phyloP scores from a whole-genome alignment of 2,329 filamentous ascomycete genomes.

The Talaromyces sp. region DNA sequence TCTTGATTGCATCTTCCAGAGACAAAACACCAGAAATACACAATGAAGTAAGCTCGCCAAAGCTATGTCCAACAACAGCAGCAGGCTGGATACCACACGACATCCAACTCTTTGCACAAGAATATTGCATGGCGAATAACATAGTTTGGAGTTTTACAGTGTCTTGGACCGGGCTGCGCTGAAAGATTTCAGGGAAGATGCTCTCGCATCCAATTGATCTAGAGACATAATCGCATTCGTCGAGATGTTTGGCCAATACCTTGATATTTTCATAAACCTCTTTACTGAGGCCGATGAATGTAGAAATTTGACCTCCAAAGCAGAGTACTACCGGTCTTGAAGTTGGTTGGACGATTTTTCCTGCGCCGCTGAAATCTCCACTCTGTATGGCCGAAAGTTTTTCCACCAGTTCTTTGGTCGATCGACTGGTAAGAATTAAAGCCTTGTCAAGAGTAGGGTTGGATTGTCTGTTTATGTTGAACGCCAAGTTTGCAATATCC shows the following conservation, averaged over 20 bases:
- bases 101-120: slow-evolving; percentile 34
- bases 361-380: not conserved
- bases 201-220: slow-evolving; percentile 23
- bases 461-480: slow-evolving; percentile 7
- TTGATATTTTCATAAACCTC: slow-evolving; percentile 24
- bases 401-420: slow-evolving; percentile 12
- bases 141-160: slow-evolving; percentile 29
- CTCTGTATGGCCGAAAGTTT: slow-evolving; percentile 16
- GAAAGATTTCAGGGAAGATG: slow-evolving; percentile 30
- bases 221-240: slow-evolving; percentile 26
- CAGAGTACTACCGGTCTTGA: slow-evolving; percentile 27
- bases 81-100: slow-evolving; percentile 30
- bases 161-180: slow-evolving; percentile 16
- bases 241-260: slow-evolving; percentile 28
- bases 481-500: not conserved
- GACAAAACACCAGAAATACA: slow-evolving; percentile 26
- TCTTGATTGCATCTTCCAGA: slow-evolving; percentile 24
- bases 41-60: slow-evolving; percentile 35
- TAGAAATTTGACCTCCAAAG: slow-evolving; percentile 37
- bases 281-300: slow-evolving; percentile 21
- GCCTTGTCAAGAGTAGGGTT: slow-evolving; percentile 1
- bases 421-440: slow-evolving; percentile 22
- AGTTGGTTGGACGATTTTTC: not conserved
- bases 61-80: slow-evolving; percentile 34
- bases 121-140: slow-evolving; percentile 35